A percentile compares a stretch with the other conserved stretches of the same genome.
phyloP scores from a whole-genome alignment of 345 rosid species.

The Cochlearia excelsa region DNA sequence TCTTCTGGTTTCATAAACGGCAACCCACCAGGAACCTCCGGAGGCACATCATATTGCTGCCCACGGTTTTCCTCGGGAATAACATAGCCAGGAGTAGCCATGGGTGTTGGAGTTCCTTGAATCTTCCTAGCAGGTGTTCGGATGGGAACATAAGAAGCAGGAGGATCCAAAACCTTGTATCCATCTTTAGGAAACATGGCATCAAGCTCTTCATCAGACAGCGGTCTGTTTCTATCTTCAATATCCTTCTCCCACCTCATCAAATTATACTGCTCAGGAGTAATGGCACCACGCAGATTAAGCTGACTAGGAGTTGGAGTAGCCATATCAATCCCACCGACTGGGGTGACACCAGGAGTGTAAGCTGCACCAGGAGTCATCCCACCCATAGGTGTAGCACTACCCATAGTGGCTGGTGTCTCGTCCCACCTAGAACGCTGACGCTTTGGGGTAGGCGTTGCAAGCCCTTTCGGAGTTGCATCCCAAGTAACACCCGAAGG shows the following conservation, averaged over 20 bases:
- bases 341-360: conserved; percentile 92
- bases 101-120: conserved; percentile 84
- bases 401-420: conserved; percentile 96
- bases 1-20: conserved; percentile 99
- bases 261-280: conserved; percentile 89
- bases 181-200: conserved; percentile 93
- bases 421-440: conserved; percentile 99
- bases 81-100: conserved; percentile 78
- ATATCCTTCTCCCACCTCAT: conserved; percentile 98
- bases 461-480: conserved; percentile 83
- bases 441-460: conserved; percentile 83
- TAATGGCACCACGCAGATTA: conserved; percentile 65
- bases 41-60: conserved; percentile 95
- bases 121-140: conserved; percentile 91
- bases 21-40: conserved; percentile 81
- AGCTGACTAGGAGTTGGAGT: conserved; percentile 84
- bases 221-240: conserved; percentile 92
- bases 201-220: conserved; percentile 97
- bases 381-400: conserved; percentile 91
- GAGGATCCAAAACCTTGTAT: conserved; percentile 89
- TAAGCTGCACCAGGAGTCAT: conserved; percentile 75
- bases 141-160: conserved; percentile 90
- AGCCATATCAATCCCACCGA: conserved; percentile 79
- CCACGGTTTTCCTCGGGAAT: conserved; percentile 95
- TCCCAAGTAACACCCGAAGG: conserved; percentile 97